A percentile compares a stretch with the other conserved stretches of the same genome.
phyloP scores from a whole-genome alignment of 164 flowering plant species.

The Nelumbo lutea region DNA sequence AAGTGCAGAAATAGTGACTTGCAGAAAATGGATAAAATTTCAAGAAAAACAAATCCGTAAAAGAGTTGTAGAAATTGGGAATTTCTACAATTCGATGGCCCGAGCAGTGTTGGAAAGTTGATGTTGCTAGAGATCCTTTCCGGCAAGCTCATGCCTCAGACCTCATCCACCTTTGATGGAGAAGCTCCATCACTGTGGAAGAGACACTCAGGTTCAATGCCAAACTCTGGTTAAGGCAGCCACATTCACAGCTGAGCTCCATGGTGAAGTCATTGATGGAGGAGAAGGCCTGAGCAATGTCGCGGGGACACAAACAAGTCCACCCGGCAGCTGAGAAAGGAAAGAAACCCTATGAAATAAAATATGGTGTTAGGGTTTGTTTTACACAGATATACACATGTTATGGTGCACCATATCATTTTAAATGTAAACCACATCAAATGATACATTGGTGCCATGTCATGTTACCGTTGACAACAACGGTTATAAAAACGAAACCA shows the following conservation, averaged over 20 bases:
- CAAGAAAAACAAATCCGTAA: too few species aligned
- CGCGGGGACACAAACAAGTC: constrained; percentile 50
- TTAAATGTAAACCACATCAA: too few species aligned
- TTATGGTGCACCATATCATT: too few species aligned
- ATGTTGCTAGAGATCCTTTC: constrained; percentile 72
- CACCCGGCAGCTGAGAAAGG: too few species aligned
- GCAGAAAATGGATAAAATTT: too few species aligned
- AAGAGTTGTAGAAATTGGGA: constrained; percentile 36
- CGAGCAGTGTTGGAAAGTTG: constrained; percentile 94
- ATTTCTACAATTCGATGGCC: constrained; percentile 81
- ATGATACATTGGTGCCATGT: too few species aligned
- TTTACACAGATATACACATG: too few species aligned
- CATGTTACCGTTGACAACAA: too few species aligned
- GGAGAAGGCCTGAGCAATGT: constrained; percentile 68
- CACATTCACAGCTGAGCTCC: constrained; percentile 23
- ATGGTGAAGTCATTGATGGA: constrained; percentile 52
- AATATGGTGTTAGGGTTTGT: too few species aligned
- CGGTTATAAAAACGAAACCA: too few species aligned
- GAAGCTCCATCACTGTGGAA: constrained; percentile 68
- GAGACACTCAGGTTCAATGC: constrained; percentile 88
- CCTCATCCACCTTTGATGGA: constrained; percentile 46
- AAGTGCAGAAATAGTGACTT: too few species aligned
- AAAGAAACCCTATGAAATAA: too few species aligned
- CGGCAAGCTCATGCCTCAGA: constrained; percentile 48
- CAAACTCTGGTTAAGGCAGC: constrained; percentile 47